Evolutionary conservation across 1,284 basidiomycete genomes (phyloP).

Genomic region (Cryptococcus floricola): DNA sequence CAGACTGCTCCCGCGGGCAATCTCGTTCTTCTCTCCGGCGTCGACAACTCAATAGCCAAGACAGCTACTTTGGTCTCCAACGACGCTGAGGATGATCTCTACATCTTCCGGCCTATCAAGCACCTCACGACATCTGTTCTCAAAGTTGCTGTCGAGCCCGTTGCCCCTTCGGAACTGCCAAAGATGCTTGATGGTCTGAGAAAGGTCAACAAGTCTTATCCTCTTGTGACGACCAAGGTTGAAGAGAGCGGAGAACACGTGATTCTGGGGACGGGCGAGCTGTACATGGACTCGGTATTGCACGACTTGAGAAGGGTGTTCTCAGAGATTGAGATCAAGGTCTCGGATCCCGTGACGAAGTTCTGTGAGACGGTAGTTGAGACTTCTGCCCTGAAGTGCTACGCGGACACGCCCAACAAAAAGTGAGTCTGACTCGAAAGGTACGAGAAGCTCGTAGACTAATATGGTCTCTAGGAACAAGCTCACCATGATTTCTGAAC

Average conservation of each 20-base stretch:
- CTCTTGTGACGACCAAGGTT: conserved; percentile 88
- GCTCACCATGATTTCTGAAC: conserved; percentile 96
- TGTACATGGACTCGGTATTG: conserved; percentile 95
- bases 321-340: conserved; percentile 98
- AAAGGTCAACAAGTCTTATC: conserved; percentile 97
- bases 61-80: conserved; percentile 80
- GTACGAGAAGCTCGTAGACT: background rate
- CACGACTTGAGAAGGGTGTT: conserved; percentile 91
- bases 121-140: conserved; percentile 97
- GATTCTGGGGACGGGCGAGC: conserved; percentile 91
- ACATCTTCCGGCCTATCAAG: conserved; percentile 92
- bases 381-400: conserved; percentile 96
- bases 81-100: conserved; percentile 69
- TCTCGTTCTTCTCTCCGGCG: conserved; percentile 83
- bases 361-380: conserved; percentile 99
- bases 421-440: conserved; percentile 57
- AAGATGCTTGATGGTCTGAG: conserved; percentile 97
- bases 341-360: conserved; percentile 96
- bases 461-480: conserved; percentile 64
- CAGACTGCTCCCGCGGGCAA: conserved; percentile 89
- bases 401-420: conserved; percentile 98
- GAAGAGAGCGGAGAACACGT: conserved; percentile 99
- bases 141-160: conserved; percentile 97
- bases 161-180: conserved; percentile 93
- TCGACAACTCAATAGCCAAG: conserved; percentile 92